These are phyloP conservation scores for Cercospora nicotianae DNA, from an alignment of 2,329 filamentous ascomycete genomes.

Conservation along the genomic window DNA sequence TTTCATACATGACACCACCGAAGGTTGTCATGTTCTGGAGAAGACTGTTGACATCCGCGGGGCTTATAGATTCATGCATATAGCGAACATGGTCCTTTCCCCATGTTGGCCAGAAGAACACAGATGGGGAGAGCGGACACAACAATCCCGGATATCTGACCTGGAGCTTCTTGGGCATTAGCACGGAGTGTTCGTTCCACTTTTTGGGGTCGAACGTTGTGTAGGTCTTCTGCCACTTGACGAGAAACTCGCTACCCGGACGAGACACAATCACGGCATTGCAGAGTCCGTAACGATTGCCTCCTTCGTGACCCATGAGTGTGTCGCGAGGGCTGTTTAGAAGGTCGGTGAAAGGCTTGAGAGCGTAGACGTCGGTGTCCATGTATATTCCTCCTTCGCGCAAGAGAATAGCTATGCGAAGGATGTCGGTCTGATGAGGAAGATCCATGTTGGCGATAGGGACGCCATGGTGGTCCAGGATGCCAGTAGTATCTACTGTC, in stretches of 20 bases:
- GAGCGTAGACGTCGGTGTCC: slow-evolving; percentile 23
- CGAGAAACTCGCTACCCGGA: slow-evolving; percentile 17
- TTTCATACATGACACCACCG: slow-evolving; percentile 20
- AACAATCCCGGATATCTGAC: slow-evolving; percentile 12
- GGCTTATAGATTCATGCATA: slow-evolving; percentile 17
- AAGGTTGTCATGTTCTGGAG: slow-evolving; percentile 7
- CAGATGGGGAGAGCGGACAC: slow-evolving; percentile 20
- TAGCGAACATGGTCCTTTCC: slow-evolving; percentile 10
- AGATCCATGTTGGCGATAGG: slow-evolving; percentile 6
- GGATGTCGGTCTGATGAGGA: slow-evolving; percentile 20
- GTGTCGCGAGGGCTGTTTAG: slow-evolving; percentile 15
- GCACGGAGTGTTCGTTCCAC: slow-evolving; percentile 23
- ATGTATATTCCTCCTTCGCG: slow-evolving; percentile 24
- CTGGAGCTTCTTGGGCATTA: slow-evolving; percentile 15
- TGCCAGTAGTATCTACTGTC: slow-evolving; percentile 1
- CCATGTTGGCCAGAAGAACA: slow-evolving; percentile 25
- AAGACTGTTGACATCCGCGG: neutral
- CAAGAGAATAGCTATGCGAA: slow-evolving; percentile 18
- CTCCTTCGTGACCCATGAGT: slow-evolving; percentile 26
- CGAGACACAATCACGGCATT: slow-evolving; percentile 24
- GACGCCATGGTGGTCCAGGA: neutral
- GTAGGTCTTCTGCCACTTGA: slow-evolving; percentile 19
- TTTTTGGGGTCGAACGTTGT: slow-evolving; percentile 10
- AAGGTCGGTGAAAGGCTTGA: slow-evolving; percentile 20
- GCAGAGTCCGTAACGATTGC: slow-evolving; percentile 22